Percentiles rank a stretch among this genome's conserved stretches.
phyloP scores from a whole-genome alignment of 2,329 filamentous ascomycete species.

The Elsinoe ampelina region DNA sequence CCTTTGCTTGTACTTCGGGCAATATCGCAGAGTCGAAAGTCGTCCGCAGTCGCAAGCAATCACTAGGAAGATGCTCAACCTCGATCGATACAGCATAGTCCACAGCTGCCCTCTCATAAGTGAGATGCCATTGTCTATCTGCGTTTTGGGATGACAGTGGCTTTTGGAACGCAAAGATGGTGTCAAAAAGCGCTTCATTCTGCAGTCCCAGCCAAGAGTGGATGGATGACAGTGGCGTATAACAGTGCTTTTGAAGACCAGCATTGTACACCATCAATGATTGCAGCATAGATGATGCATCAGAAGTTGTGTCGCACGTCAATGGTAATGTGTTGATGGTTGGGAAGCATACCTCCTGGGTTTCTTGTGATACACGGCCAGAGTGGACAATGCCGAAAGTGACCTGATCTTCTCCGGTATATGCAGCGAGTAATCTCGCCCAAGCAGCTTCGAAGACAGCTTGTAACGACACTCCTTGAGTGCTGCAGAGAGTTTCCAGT shows the following conservation, averaged over 20 bases:
- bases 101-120: conserved; percentile 58
- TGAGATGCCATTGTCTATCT: conserved; percentile 46
- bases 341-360: conserved; percentile 57
- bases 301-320: conserved; percentile 45
- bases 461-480: conserved; percentile 61
- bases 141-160: conserved; percentile 23
- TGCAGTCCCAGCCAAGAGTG: conserved; percentile 61
- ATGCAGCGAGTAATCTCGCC: conserved; percentile 64
- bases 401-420: conserved; percentile 63
- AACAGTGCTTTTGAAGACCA: conserved; percentile 58
- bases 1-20: conserved; percentile 55
- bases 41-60: conserved; percentile 51
- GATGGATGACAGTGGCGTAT: conserved; percentile 59
- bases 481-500: conserved; percentile 49
- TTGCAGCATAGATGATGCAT: conserved; percentile 49
- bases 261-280: conserved; percentile 58
- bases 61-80: conserved; percentile 48
- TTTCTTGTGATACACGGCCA: conserved; percentile 55
- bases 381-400: conserved; percentile 76
- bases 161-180: conserved; percentile 76
- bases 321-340: conserved; percentile 76
- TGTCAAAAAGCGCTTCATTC: conserved; percentile 66
- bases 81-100: conserved; percentile 79
- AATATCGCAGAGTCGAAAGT: conserved; percentile 58
- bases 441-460: conserved; percentile 68